These are phyloP conservation scores for Ceratocystis papillata DNA, from an alignment of 2,329 filamentous ascomycete species.

Conservation along the genomic window DNA sequence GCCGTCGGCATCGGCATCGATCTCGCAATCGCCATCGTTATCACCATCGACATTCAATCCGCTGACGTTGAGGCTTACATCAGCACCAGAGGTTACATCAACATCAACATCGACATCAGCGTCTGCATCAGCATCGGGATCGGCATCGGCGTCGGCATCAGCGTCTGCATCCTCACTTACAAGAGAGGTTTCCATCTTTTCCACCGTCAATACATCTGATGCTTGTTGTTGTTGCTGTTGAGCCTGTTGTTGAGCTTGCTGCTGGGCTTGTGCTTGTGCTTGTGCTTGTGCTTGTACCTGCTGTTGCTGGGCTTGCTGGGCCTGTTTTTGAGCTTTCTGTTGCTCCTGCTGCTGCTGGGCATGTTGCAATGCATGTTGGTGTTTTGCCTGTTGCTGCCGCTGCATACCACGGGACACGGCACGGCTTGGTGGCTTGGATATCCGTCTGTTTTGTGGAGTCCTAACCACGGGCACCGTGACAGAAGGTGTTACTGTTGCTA, in stretches of 20 bases:
- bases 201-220: background rate
- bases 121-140: slow-evolving; percentile 29
- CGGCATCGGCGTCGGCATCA: slow-evolving; percentile 29
- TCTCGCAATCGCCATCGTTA: slow-evolving; percentile 25
- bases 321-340: slow-evolving; percentile 29
- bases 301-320: slow-evolving; percentile 30
- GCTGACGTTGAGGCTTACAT: slow-evolving; percentile 28
- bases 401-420: slow-evolving; percentile 19
- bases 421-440: slow-evolving; percentile 24
- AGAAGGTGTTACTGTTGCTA: slow-evolving; percentile 25
- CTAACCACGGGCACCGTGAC: slow-evolving; percentile 25
- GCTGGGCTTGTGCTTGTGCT: slow-evolving; percentile 31
- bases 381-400: slow-evolving; percentile 25
- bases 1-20: slow-evolving; percentile 30
- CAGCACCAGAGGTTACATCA: slow-evolving; percentile 24
- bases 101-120: slow-evolving; percentile 34
- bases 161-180: slow-evolving; percentile 35
- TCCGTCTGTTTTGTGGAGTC: slow-evolving; percentile 24
- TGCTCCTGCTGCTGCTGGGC: slow-evolving; percentile 29
- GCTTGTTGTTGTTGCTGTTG: slow-evolving; percentile 29
- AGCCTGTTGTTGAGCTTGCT: slow-evolving; percentile 30
- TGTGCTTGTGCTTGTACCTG: slow-evolving; percentile 28
- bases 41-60: slow-evolving; percentile 14
- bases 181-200: slow-evolving; percentile 34
- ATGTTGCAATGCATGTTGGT: slow-evolving; percentile 26